Evolutionary conservation across 768 basidiomycete genomes (phyloP).

Genomic region (Boletus reticulatus): DNA sequence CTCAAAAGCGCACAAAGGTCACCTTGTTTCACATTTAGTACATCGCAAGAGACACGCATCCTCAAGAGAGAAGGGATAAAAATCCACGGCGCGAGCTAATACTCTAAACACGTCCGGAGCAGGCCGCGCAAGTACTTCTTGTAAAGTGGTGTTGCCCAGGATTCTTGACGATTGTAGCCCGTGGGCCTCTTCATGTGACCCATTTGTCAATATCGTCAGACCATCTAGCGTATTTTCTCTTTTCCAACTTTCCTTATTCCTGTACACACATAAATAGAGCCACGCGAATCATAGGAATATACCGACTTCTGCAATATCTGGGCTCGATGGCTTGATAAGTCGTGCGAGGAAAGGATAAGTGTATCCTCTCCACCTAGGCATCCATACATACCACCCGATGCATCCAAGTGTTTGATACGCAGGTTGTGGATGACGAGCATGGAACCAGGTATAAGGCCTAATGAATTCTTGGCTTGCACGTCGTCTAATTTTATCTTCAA

Average conservation of each 20-base stretch:
- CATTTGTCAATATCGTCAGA: neutral
- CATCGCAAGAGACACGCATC: constrained; percentile 52
- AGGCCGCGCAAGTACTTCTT: constrained; percentile 34
- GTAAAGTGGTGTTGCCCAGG: constrained; percentile 28
- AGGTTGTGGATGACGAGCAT: constrained; percentile 52
- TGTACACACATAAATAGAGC: constrained; percentile 8
- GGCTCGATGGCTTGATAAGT: constrained; percentile 13
- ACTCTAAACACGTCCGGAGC: constrained; percentile 42
- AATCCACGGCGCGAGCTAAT: constrained; percentile 51
- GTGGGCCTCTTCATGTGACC: constrained; percentile 2
- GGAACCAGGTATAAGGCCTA: constrained; percentile 38
- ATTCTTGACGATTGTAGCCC: neutral
- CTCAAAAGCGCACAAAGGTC: constrained; percentile 12
- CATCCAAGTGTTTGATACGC: constrained; percentile 35
- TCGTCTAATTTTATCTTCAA: constrained; percentile 53
- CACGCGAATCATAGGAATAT: neutral
- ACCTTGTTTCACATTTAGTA: constrained; percentile 52
- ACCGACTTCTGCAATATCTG: constrained; percentile 23
- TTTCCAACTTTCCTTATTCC: constrained; percentile 35
- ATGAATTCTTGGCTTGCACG: constrained; percentile 41
- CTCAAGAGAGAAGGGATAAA: constrained; percentile 48
- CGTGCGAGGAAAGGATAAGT: constrained; percentile 20
- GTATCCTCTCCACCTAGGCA: constrained; percentile 29
- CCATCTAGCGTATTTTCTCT: constrained; percentile 19
- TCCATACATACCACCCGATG: constrained; percentile 18